Base-by-base conservation (phyloP, 768 basidiomycete species). In the Calocera viscosa region DNA sequence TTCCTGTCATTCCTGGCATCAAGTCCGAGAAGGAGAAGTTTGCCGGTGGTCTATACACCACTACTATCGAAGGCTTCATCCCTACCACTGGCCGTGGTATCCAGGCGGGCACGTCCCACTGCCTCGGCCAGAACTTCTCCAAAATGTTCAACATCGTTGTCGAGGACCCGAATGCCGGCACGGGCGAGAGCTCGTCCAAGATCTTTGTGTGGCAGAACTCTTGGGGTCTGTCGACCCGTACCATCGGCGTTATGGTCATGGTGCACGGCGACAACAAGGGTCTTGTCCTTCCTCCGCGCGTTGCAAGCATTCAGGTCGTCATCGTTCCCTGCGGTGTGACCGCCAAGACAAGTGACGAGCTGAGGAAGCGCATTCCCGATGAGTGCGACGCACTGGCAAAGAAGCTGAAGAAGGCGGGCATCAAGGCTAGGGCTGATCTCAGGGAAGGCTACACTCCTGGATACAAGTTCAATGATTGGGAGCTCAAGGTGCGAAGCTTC, bases 21-120 rank as follows among this genome's bases (percentile, higher is more conserved):
- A 99, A 99, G 77, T 96, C 94, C 14, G 94, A 96, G 75, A 99
- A 99, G 78, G 96, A 99, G 78, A 98, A 97, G 77, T 99, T 99
- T 72, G 95, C 96, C 2, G 96, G 96, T 32, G 96, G 91, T 0
- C 82, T 95, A 72, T 99, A 98, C 80, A 99, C 96, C 32, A 99
- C 96, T 30, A 98, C 96, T 60, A 83, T 97, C 68, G 96, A 99
- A 76, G 96, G 95, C 28, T 99, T 96, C 82, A 88, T 99, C 72
- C 93, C 96, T 10, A 92, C 94, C 17, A 88, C 95, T 19, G 96
- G 96, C 17, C 89, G 96, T 67, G 96, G 95, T 66, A 98, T 99
- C 72, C 96, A 99, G 78, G 95, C 84, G 33, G 96, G 85, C n/a
- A 98, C 95, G 0, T 97, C 94, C 1, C 96, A 99, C 74, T 94